Conservation (phyloP, 371 early-diverging fungal genomes). For the Haplosporangium sp. region DNA sequence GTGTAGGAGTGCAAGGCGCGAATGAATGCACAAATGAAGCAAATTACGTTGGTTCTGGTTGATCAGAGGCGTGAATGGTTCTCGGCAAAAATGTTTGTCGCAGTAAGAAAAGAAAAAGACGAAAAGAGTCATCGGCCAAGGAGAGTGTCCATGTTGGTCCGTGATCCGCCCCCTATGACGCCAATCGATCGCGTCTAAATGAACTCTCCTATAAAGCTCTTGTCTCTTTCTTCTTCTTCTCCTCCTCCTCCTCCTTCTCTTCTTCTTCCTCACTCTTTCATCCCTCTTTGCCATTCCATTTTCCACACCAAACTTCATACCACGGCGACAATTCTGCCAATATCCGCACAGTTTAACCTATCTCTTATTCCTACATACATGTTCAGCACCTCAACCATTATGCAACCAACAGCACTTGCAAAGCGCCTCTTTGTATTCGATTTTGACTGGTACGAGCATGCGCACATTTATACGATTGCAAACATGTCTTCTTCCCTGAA, state of each 20-base stretch:
- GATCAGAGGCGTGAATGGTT: not conserved
- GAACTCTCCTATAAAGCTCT: not conserved
- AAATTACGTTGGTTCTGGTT: not conserved
- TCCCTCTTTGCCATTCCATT: not conserved
- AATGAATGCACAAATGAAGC: not conserved
- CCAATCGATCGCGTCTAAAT: not conserved
- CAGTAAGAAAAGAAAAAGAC: not conserved
- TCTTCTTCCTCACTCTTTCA: not conserved
- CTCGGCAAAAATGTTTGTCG: slow-evolving; percentile 2
- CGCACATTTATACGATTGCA: not conserved
- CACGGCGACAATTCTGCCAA: not conserved
- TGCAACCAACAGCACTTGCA: slow-evolving; percentile 10
- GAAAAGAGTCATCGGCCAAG: not conserved
- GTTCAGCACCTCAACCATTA: not conserved
- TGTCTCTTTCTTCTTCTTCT: not conserved
- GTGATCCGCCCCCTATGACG: not conserved
- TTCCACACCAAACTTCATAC: not conserved
- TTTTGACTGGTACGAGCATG: slow-evolving; percentile 73
- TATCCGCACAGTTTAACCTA: not conserved
- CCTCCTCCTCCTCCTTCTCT: not conserved
- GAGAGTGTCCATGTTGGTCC: not conserved
- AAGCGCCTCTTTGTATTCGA: slow-evolving; percentile 72
- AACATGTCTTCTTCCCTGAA: not conserved
- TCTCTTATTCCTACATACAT: not conserved
- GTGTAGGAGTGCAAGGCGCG: not conserved